These are phyloP conservation scores for Trichosporon faecale DNA, from an alignment of 1,284 basidiomycete species.

Conservation along the genomic window DNA sequence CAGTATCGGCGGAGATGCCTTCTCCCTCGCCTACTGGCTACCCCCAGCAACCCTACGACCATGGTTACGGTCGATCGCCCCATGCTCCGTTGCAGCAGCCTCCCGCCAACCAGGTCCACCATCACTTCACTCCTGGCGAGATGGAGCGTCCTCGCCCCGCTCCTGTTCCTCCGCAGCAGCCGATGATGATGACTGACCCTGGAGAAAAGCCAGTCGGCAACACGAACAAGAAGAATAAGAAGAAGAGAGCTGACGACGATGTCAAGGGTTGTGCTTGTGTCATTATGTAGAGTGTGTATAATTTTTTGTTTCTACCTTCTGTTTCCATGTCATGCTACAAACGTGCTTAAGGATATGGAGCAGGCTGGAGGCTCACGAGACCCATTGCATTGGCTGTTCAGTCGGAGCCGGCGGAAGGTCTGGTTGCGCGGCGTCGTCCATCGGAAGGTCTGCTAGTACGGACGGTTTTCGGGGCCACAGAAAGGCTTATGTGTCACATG, in stretches of 20 bases:
- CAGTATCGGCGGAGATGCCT: background rate
- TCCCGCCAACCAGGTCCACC: background rate
- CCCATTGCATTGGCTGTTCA: no score
- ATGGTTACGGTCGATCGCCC: background rate
- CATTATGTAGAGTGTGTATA: constrained; percentile 23
- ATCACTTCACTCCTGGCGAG: constrained; percentile 3
- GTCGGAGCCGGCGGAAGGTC: no score
- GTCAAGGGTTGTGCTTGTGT: constrained; percentile 24
- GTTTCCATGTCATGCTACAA: background rate
- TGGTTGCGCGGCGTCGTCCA: no score
- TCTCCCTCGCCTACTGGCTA: background rate
- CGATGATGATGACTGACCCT: background rate
- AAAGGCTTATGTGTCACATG: no score
- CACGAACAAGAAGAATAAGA: constrained; percentile 11
- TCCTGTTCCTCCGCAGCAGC: background rate
- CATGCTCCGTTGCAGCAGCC: background rate
- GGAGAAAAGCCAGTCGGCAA: background rate
- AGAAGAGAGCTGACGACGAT: constrained; percentile 18
- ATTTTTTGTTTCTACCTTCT: background rate
- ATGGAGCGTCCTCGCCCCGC: background rate
- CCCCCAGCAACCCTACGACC: background rate
- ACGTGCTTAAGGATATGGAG: background rate
- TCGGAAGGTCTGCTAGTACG: no score
- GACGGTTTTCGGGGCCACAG: no score
- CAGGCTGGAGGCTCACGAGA: background rate